Evolutionary conservation across 352 stramenopile genomes (phyloP), one percentile per base, ranked within the genome.

Genomic region (Phytophthora pinifolia): DNA sequence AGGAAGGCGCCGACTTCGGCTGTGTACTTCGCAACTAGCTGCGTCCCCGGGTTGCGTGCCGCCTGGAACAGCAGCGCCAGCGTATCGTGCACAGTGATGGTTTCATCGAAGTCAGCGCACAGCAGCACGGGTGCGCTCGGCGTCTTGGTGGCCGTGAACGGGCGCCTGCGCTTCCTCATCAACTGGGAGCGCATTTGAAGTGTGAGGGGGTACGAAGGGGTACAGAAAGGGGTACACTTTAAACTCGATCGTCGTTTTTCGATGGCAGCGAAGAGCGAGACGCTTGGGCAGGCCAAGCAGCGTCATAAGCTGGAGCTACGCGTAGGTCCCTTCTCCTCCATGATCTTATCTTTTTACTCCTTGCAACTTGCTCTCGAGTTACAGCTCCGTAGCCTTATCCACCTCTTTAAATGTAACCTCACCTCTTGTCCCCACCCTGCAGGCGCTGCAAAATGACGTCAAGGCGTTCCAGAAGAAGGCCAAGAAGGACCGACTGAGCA

Each of bases 271-370:
- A 89, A 80, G 50, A 67, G 56, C 36, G 82, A 94, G 77, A 92
- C 79, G 35, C 54, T 65, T 2, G 80, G 85, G n/a, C 83, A 94
- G 61, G 63, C 82, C 46, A 94, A 92, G 65, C 85, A 94, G 57
- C 85, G 85, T 29, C 85, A 94, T 64, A 94, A 94, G 65, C 80
- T 94, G 13, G 85, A 94, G 57, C 54, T 88, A 42, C 77, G 85
- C 4, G 85, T 94, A 64, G 45, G 81, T 72, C 53, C 66, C 14
- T 6, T 44, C n/a, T 42, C 0, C 30, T 38, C 1, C 15, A 8
- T 27, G 22, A 27, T 25, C 1, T 44, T 14, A 1, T 54, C 2
- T 20, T 34, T 34, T 0, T 9, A 30, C 35, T 14, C 13, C n/a
- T 32, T 44, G 7, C 35, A 46, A 30, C 1, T 62, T 30, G 0